Evolutionary conservation across 2,329 filamentous ascomycete genomes (phyloP).

Genomic region (Hymenoscyphus scutula): DNA sequence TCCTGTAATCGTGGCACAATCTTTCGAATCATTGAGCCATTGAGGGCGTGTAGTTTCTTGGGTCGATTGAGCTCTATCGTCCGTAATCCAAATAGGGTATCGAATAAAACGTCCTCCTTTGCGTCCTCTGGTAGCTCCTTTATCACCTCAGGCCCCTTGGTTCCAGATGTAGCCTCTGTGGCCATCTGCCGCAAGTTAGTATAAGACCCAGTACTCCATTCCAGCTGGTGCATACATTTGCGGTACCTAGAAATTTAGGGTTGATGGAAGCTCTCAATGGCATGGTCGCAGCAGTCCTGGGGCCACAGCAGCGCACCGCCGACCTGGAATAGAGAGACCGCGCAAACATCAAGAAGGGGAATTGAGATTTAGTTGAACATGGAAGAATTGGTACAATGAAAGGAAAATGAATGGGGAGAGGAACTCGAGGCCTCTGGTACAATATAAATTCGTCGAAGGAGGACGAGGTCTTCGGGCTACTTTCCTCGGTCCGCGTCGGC

Average conservation of each 20-base stretch:
- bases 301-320: conserved; percentile 45
- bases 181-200: conserved; percentile 19
- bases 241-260: conserved; percentile 2
- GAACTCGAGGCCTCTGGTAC: neutral
- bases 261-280: conserved; percentile 62
- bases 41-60: conserved; percentile 86
- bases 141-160: conserved; percentile 29
- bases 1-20: conserved; percentile 86
- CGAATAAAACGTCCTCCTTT: conserved; percentile 89
- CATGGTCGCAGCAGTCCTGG: conserved; percentile 55
- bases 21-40: conserved; percentile 92
- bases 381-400: conserved; percentile 18
- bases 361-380: conserved; percentile 11
- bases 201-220: conserved; percentile 9
- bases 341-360: conserved; percentile 54
- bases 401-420: conserved; percentile 26
- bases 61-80: conserved; percentile 94
- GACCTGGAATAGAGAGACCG: conserved; percentile 51
- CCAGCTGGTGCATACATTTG: neutral
- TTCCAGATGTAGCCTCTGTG: neutral
- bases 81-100: conserved; percentile 82
- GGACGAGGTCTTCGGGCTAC: conserved; percentile 19
- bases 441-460: neutral
- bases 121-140: conserved; percentile 57
- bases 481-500: conserved; percentile 19